Conservation (phyloP, 2,329 filamentous ascomycete genomes). For the Lithohypha guttulata region DNA sequence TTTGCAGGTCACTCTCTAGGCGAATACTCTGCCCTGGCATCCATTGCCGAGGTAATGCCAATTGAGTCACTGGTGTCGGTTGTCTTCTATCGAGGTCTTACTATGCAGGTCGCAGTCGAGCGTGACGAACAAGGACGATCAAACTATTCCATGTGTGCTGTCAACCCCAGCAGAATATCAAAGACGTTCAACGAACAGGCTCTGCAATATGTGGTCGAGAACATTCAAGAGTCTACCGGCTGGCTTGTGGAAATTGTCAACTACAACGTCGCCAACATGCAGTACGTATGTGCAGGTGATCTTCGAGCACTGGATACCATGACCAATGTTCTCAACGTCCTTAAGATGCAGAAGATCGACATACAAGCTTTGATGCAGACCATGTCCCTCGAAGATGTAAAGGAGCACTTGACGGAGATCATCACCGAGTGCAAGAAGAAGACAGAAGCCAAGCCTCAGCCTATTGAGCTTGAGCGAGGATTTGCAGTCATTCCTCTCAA, state of each 20-base stretch:
- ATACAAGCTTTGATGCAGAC: slow-evolving; percentile 86
- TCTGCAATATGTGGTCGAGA: slow-evolving; percentile 91
- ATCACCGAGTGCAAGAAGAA: slow-evolving; percentile 79
- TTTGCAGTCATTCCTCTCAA: slow-evolving; percentile 94
- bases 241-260: slow-evolving; percentile 99
- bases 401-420: slow-evolving; percentile 78
- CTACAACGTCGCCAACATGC: slow-evolving; percentile 65
- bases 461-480: slow-evolving; percentile 82
- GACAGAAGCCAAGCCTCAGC: slow-evolving; percentile 78
- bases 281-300: slow-evolving; percentile 59
- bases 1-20: slow-evolving; percentile 97
- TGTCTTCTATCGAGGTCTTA: slow-evolving; percentile 96
- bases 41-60: slow-evolving; percentile 97
- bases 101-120: slow-evolving; percentile 98
- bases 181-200: slow-evolving; percentile 99
- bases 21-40: slow-evolving; percentile 94
- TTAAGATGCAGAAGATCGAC: slow-evolving; percentile 95
- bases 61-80: slow-evolving; percentile 97
- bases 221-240: slow-evolving; percentile 81
- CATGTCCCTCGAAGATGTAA: slow-evolving; percentile 79
- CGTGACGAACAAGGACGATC: slow-evolving; percentile 85
- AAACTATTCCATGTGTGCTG: slow-evolving; percentile 98
- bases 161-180: slow-evolving; percentile 95
- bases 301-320: slow-evolving; percentile 55
- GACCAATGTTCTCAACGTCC: slow-evolving; percentile 78